Evolutionary conservation across 2,329 filamentous ascomycete genomes (phyloP), one percentile per base, ranked within the genome.

Genomic region (Ophiostoma perfectum): DNA sequence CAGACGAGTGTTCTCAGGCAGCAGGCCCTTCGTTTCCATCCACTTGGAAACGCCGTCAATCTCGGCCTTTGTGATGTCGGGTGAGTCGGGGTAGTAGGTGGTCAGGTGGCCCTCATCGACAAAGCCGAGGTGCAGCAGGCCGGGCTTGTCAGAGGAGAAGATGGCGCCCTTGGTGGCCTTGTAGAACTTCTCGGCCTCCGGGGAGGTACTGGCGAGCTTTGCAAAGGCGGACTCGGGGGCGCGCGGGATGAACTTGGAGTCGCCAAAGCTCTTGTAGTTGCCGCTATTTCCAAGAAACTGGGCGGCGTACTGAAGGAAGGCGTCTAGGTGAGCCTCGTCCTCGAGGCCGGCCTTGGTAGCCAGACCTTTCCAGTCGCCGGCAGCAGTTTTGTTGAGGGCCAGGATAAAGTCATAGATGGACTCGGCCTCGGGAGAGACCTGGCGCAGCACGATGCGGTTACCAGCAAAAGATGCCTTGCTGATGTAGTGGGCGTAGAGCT

Each of bases 401-500:
- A 95, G 78, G 73, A 95, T 93, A 76, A 95, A 84, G 77, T 95
- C 90, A 77, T 88, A 95, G 75, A 94, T 93, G 73, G 84, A 80
- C 78, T 93, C 90, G 14, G 90, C 91, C 79, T 95, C 92, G 47
- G 90, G 90, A 0, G 91, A 94, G 72, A 92, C 86, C 77, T 95
- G 92, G 71, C 90, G 88, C 64, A 94, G 81, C n/a, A 90, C 89
- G 71, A 94, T 88, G 73, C 91, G 86, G 71, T 87, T 90, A 68
- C 92, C 92, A 62, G 89, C 83, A 75, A 93, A 92, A 6, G 90
- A 87, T 70, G 91, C 90, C 90, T 85, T 87, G 85, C 89, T 92
- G 76, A 96, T 91, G 76, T 89, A 93, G 80, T 97, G 93, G 72
- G 93, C 91, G 83, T 97, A 97, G 76, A 90, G 88, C 81, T 94